A percentile compares a stretch with the other conserved stretches of the same genome.
Conservation (phyloP, 768 basidiomycete genomes). For the Leucosporidium scottii region DNA sequence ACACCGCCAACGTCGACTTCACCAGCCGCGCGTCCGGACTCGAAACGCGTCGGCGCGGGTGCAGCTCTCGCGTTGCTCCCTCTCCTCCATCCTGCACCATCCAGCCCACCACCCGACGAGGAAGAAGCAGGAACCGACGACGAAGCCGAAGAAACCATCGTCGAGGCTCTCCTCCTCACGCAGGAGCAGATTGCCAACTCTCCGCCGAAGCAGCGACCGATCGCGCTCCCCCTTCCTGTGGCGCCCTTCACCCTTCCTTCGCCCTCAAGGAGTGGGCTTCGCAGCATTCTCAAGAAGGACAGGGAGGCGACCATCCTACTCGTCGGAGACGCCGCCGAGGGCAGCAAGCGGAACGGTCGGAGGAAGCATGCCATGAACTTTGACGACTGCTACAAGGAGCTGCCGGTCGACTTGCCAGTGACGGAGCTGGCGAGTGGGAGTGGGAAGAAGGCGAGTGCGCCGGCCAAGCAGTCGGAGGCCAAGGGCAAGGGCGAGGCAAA, state of each 20-base stretch:
- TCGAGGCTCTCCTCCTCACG: background rate
- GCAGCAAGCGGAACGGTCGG: constrained; percentile 17
- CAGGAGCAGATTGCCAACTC: background rate
- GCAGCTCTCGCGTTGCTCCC: background rate
- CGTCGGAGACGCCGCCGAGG: constrained; percentile 15
- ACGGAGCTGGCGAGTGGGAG: too few relatives aligned
- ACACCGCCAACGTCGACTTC: background rate
- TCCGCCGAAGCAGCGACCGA: background rate
- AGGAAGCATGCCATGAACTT: constrained; percentile 18
- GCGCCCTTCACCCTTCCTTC: background rate
- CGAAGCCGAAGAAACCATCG: background rate
- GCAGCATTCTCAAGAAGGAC: background rate
- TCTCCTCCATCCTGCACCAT: background rate
- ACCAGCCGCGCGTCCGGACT: background rate
- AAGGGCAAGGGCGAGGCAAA: too few relatives aligned
- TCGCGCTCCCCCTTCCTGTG: background rate
- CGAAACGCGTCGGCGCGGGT: background rate
- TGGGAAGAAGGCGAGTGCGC: too few relatives aligned
- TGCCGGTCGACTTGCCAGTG: too few relatives aligned
- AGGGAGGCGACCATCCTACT: too few relatives aligned
- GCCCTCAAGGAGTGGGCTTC: constrained; percentile 1
- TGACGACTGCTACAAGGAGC: background rate
- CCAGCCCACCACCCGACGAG: background rate
- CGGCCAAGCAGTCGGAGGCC: too few relatives aligned
- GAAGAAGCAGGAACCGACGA: background rate